Evolutionary conservation across 176 grass and related monocot species (phyloP), one percentile per base, ranked within the genome.

Genomic region (Ensete ventricosum): DNA sequence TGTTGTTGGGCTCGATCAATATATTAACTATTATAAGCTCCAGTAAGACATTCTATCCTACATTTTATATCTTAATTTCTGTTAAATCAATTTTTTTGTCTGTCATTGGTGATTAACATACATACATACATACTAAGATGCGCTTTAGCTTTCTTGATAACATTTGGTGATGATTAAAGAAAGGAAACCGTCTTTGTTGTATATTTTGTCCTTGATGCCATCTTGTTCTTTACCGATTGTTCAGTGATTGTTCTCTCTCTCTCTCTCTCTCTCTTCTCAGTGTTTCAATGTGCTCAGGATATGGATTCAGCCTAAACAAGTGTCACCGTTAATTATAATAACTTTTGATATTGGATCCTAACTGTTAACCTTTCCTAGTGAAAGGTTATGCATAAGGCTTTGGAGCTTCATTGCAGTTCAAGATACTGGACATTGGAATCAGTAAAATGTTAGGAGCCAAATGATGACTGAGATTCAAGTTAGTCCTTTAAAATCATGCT

Each of bases 1-100:
- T 55, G 22, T 98, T 85, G 85, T 98, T 82, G 94, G 90, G 65
- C 88, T 98, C 80, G 94, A 98, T 89, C 90, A 91, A 20, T 84
- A 98, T 85, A 90, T 98, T 76, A 98, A 89, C 62, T 98, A 91
- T 78, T 98, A 98, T 79, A 98, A 98, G 84, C 87, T 98, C 78
- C 90, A 93, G 88, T 93, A 70, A 85, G 75, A 62, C 63, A 29
- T 81, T 58, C 73, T 78, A 75, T 75, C 83, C 50, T 69, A 55
- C 14, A 72, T 57, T 64, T 81, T 65, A 27, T 85, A 77, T 54
- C 3, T 60, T n/a, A 9, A 1, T 50, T 17, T 69, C 16, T 69
- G 20, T 29, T 65, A 65, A 65, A 65, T 11, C 25, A 12, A 25
- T 12, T 64, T 64, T 64, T 25, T 16, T 57, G 1, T 57, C 13